Evolutionary conservation across 352 stramenopile species (phyloP).

Genomic region (Phytopythium kandeliae): DNA sequence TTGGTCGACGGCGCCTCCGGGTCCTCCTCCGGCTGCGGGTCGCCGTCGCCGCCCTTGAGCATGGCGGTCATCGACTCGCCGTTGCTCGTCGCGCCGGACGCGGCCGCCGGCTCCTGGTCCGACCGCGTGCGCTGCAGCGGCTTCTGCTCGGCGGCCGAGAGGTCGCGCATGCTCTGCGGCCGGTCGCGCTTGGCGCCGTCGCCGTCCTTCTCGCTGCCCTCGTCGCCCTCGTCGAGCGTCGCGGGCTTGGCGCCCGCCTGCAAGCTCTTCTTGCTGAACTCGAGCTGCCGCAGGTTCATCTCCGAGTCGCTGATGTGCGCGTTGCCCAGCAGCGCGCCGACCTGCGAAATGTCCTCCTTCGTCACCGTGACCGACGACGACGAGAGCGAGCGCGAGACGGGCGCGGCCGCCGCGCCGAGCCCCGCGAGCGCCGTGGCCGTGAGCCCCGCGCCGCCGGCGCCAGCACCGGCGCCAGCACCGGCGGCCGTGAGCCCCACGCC

Average conservation of each 20-base stretch:
- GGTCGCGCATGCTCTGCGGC: constrained; percentile 52
- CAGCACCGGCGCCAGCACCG: too few species aligned
- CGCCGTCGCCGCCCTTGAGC: constrained; percentile 25
- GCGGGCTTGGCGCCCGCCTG: constrained; percentile 3
- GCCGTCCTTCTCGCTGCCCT: constrained; percentile 19
- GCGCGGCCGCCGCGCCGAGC: constrained; percentile 10
- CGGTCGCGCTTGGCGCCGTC: constrained; percentile 64
- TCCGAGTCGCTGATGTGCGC: constrained; percentile 80
- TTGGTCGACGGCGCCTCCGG: constrained; percentile 75
- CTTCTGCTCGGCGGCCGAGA: constrained; percentile 59
- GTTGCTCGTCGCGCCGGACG: not conserved
- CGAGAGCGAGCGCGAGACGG: constrained; percentile 38
- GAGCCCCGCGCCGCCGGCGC: constrained; percentile 17
- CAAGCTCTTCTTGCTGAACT: constrained; percentile 73
- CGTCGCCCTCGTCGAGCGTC: constrained; percentile 2
- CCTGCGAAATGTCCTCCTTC: constrained; percentile 74
- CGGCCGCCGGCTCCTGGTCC: constrained; percentile 12
- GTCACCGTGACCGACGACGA: constrained; percentile 72
- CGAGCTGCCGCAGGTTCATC: constrained; percentile 65
- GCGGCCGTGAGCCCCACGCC: too few species aligned
- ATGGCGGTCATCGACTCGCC: constrained; percentile 10
- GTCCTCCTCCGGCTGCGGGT: constrained; percentile 35
- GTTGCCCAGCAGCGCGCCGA: constrained; percentile 62
- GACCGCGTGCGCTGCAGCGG: constrained; percentile 54
- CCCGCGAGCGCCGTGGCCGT: constrained; percentile 25